phyloP scores from a whole-genome alignment of 495 filamentous ascomycete genomes.

The Aspergillus campestris region DNA sequence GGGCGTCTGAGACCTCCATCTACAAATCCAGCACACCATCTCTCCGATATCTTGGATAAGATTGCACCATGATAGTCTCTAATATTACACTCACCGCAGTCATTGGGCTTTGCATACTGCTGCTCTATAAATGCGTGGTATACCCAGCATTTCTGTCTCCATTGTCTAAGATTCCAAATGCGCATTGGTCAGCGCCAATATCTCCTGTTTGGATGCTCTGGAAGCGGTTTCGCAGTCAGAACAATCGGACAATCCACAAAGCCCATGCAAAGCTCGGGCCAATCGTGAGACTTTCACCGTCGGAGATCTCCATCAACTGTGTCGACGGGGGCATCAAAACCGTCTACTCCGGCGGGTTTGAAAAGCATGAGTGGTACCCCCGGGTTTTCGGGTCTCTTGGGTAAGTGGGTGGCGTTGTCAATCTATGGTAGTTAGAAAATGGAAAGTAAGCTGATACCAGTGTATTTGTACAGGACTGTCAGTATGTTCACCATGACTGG shows the following conservation, averaged over 20 bases:
- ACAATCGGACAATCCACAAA: slow-evolving; percentile 52
- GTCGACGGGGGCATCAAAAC: slow-evolving; percentile 54
- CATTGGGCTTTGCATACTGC: slow-evolving; percentile 10
- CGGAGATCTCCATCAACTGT: slow-evolving; percentile 53
- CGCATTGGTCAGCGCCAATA: slow-evolving; percentile 58
- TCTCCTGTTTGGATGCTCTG: slow-evolving; percentile 62
- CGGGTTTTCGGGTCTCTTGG: slow-evolving; percentile 39
- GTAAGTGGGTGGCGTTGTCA: slow-evolving; percentile 17
- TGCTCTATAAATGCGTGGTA: slow-evolving; percentile 51
- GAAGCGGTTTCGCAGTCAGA: slow-evolving; percentile 45
- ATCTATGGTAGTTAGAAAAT: background rate
- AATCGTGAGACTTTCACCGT: slow-evolving; percentile 46
- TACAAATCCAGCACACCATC: background rate
- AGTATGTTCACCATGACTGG: slow-evolving; percentile 48
- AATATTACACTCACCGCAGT: slow-evolving; percentile 8
- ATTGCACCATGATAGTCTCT: slow-evolving; percentile 22
- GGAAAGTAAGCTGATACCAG: background rate
- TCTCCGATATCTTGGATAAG: background rate
- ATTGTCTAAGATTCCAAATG: slow-evolving; percentile 59
- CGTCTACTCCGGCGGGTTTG: slow-evolving; percentile 67
- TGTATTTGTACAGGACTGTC: slow-evolving; percentile 22
- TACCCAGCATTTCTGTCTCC: slow-evolving; percentile 59
- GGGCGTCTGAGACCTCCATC: too few relatives aligned
- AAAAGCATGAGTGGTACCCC: slow-evolving; percentile 69
- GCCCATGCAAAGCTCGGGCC: slow-evolving; percentile 48